These are phyloP conservation scores for Magnolia changhungtana DNA, from an alignment of 164 flowering plant genomes.

Conservation along the genomic window DNA sequence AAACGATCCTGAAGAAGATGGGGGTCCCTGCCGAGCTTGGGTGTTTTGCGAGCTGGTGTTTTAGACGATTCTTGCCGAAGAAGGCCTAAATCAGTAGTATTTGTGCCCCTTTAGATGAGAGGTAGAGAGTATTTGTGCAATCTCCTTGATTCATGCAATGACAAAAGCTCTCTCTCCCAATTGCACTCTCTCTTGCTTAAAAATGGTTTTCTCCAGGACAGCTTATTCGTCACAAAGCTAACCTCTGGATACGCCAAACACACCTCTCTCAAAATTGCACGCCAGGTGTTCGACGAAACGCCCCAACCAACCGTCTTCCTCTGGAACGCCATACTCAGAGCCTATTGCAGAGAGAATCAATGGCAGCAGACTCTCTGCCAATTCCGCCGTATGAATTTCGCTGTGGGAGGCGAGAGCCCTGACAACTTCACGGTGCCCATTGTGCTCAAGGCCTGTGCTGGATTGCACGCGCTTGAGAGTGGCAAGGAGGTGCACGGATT, in stretches of 20 bases:
- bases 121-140: conserved; percentile 19
- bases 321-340: conserved; percentile 42
- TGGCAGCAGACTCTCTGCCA: conserved; percentile 36
- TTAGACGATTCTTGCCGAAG: too few relatives aligned
- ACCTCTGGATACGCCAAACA: conserved; percentile 22
- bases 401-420: conserved; percentile 13
- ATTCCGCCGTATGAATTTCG: conserved; percentile 29
- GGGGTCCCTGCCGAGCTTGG: too few relatives aligned
- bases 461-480: conserved; percentile 17
- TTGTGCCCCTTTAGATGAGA: conserved; percentile 17
- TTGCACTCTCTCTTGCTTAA: conserved; percentile 40
- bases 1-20: too few relatives aligned
- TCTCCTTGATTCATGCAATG: conserved; percentile 32
- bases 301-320: conserved; percentile 37
- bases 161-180: conserved; percentile 25
- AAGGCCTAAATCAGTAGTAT: too few relatives aligned
- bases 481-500: conserved; percentile 52
- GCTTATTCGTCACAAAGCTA: conserved; percentile 41
- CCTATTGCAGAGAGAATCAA: conserved; percentile 33
- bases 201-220: conserved; percentile 29
- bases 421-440: conserved; percentile 40
- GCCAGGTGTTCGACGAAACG: conserved; percentile 56
- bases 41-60: too few relatives aligned
- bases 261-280: conserved; percentile 24
- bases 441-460: conserved; percentile 52